phyloP scores from a whole-genome alignment of 1,284 basidiomycete genomes.

The Irpex sp. region DNA sequence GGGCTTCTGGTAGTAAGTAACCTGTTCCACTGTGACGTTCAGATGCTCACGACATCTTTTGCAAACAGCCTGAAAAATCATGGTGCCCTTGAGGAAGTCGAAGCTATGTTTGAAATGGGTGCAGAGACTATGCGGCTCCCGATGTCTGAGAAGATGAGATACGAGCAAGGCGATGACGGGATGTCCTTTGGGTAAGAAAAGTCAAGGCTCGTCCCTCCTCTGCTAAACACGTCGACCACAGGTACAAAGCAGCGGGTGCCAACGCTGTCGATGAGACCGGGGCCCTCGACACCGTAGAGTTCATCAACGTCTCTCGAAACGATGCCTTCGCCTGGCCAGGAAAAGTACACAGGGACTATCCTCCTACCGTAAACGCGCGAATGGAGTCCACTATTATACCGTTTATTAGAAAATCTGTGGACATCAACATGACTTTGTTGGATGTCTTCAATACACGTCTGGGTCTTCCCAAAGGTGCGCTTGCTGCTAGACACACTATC shows the following conservation, averaged over 20 bases:
- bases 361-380: slow-evolving; percentile 26
- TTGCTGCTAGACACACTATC: slow-evolving; percentile 26
- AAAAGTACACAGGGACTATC: slow-evolving; percentile 29
- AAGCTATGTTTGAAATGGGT: slow-evolving; percentile 34
- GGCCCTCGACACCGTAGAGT: slow-evolving; percentile 28
- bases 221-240: slow-evolving; percentile 10
- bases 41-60: background rate
- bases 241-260: slow-evolving; percentile 30
- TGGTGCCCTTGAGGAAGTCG: slow-evolving; percentile 28
- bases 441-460: slow-evolving; percentile 29
- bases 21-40: background rate
- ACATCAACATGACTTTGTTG: slow-evolving; percentile 30
- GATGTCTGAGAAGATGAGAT: slow-evolving; percentile 32
- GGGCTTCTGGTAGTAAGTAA: slow-evolving; percentile 10
- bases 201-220: background rate
- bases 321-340: slow-evolving; percentile 26
- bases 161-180: slow-evolving; percentile 33
- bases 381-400: slow-evolving; percentile 30
- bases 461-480: slow-evolving; percentile 26
- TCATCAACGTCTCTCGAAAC: slow-evolving; percentile 27
- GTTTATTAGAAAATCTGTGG: slow-evolving; percentile 30
- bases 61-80: slow-evolving; percentile 31
- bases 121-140: slow-evolving; percentile 31
- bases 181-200: slow-evolving; percentile 28
- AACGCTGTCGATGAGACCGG: slow-evolving; percentile 32